These are phyloP conservation scores for Fistulinella staudtii DNA, from an alignment of 1,284 basidiomycete species.

Conservation along the genomic window DNA sequence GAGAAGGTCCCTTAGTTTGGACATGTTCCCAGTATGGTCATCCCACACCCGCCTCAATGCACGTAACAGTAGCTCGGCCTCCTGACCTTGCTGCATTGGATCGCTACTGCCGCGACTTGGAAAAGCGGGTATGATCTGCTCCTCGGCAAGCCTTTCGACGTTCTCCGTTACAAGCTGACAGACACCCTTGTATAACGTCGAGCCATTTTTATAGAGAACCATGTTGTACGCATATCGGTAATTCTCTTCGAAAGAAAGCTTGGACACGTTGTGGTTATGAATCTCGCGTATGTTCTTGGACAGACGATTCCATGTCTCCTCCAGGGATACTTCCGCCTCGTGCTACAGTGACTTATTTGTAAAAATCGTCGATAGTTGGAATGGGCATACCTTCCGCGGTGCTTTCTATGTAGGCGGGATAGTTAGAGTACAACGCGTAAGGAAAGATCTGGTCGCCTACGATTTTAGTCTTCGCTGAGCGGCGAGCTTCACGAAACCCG, in stretches of 20 bases:
- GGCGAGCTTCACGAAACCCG: slow-evolving; percentile 31
- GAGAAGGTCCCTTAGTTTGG: slow-evolving; percentile 85
- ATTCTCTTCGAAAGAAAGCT: slow-evolving; percentile 95
- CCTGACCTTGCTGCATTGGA: slow-evolving; percentile 61
- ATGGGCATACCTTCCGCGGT: slow-evolving; percentile 45
- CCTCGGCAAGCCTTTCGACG: slow-evolving; percentile 74
- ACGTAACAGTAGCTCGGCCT: slow-evolving; percentile 83
- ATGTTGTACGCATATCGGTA: slow-evolving; percentile 94
- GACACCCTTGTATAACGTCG: slow-evolving; percentile 87
- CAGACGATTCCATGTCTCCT: slow-evolving; percentile 74
- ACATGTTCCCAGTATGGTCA: slow-evolving; percentile 89
- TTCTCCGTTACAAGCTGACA: slow-evolving; percentile 79
- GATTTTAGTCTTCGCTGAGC: slow-evolving; percentile 46
- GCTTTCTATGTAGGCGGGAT: slow-evolving; percentile 42
- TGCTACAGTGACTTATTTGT: slow-evolving; percentile 41
- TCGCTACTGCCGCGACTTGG: slow-evolving; percentile 54
- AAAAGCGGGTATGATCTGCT: slow-evolving; percentile 82
- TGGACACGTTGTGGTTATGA: slow-evolving; percentile 90
- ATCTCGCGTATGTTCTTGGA: slow-evolving; percentile 90
- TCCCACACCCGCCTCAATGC: slow-evolving; percentile 89
- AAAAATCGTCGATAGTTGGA: background rate
- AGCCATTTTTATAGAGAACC: slow-evolving; percentile 85
- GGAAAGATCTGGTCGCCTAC: slow-evolving; percentile 36
- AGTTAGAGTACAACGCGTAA: slow-evolving; percentile 19
- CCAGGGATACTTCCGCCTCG: slow-evolving; percentile 62